Base-by-base conservation (phyloP, 148 eudicot genomes). In the Agrostemma githago region DNA sequence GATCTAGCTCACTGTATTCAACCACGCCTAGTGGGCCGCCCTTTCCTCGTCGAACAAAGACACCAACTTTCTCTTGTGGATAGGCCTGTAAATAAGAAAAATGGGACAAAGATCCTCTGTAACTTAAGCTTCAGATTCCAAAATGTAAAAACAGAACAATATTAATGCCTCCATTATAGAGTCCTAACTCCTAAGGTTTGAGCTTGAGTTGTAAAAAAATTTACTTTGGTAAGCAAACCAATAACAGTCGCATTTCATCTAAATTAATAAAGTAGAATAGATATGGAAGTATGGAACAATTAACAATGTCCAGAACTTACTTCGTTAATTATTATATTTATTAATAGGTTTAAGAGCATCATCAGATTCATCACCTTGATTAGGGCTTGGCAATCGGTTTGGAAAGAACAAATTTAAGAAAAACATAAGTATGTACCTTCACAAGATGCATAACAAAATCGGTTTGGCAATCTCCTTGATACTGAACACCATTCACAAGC, bases 21-120 rank as follows among this genome's bases (percentile, higher is more conserved):
- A 92, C 99, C 62, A 95, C 99, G 53, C 92, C 82, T 41, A 95
- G 82, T 40, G 99, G 99, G 56, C 98, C 98, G 70, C 93, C 97
- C 81, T 95, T 95, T 8, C 98, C 97, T 78, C 96, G 87, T 69
- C 86, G 90, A 43, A 95, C 98, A 84, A 95, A 95, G 34, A 95
- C 98, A 48, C 99, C 98, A 80, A 95, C 99, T 76, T 89, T 90
- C 81, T 95, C 99, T 86, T 92, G 99, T 62, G 99, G 99, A 80
- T 95, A 95, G 58, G 98, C 97, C 98, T 95, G 87, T 58, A 44
- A 75, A 19, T 68, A 39, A 80, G 48, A 70, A 53, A 21, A 76
- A 71, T 9, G 46, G 14, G 19, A 65, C 20, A 76, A 10, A 21
- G 2, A 60, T 15, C 10, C 39, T 48, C 43, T 14, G 62, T 10